Conservation (phyloP, 2,329 filamentous ascomycete species). For the Diaporthe vaccinii region DNA sequence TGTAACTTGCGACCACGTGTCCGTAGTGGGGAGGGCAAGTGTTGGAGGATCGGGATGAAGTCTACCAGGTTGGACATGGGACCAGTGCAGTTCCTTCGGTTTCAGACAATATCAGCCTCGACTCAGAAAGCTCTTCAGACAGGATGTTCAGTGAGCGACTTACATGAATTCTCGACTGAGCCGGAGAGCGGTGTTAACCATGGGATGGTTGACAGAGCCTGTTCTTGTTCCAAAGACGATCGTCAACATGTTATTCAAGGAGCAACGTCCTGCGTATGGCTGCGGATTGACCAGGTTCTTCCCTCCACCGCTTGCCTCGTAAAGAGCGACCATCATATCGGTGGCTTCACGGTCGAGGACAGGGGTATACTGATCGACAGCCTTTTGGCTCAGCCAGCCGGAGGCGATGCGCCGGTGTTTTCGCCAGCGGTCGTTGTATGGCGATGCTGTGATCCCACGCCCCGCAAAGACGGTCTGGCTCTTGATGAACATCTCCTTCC, state of each 20-base stretch:
- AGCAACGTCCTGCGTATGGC: slow-evolving; percentile 5
- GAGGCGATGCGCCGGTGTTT: slow-evolving; percentile 15
- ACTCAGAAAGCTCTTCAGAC: not conserved
- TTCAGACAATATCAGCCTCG: not conserved
- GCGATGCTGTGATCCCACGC: slow-evolving; percentile 13
- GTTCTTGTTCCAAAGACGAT: slow-evolving; percentile 1
- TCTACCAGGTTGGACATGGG: slow-evolving; percentile 12
- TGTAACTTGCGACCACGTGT: not conserved
- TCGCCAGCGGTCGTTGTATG: slow-evolving; percentile 9
- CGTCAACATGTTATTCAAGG: slow-evolving; percentile 18
- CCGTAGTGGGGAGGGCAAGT: not conserved
- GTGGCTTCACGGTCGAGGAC: slow-evolving; percentile 14
- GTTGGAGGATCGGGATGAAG: slow-evolving; percentile 11
- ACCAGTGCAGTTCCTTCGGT: not conserved
- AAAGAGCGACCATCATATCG: slow-evolving; percentile 1
- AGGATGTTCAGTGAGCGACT: not conserved
- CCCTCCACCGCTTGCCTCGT: slow-evolving; percentile 2
- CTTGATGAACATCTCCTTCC: slow-evolving; percentile 26
- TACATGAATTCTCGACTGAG: slow-evolving; percentile 10
- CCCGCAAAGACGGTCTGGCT: slow-evolving; percentile 18
- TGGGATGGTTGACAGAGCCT: not conserved
- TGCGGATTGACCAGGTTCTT: slow-evolving; percentile 18
- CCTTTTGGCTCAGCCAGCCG: slow-evolving; percentile 16
- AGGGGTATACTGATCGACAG: slow-evolving; percentile 3
- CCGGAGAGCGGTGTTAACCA: not conserved